A percentile compares a stretch with the other conserved stretches of the same genome.
Conservation (phyloP, 306 rosid genomes). For the Rubus parviflorus region DNA sequence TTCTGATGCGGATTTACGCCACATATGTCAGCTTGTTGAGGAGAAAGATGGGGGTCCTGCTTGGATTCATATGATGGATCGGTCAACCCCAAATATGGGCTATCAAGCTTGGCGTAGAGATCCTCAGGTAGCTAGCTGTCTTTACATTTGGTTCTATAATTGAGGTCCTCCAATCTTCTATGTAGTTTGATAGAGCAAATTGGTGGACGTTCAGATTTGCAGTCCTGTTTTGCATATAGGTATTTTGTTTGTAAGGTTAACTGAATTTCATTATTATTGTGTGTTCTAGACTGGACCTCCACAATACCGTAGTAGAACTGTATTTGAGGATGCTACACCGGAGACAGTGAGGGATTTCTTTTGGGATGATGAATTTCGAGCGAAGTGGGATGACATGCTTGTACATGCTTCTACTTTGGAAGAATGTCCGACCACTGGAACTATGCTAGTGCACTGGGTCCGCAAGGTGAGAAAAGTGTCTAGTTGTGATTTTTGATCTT, state of each 20-base stretch:
- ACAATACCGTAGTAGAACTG: constrained; percentile 52
- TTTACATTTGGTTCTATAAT: neutral
- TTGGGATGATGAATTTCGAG: constrained; percentile 61
- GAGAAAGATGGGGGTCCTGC: constrained; percentile 80
- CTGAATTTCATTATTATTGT: constrained; percentile 17
- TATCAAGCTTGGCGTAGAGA: constrained; percentile 76
- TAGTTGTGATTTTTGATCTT: neutral
- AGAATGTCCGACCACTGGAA: constrained; percentile 52
- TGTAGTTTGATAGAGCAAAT: neutral
- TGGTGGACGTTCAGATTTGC: neutral
- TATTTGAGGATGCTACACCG: constrained; percentile 56
- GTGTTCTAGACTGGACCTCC: constrained; percentile 54
- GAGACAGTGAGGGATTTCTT: constrained; percentile 58
- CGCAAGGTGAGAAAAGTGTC: constrained; percentile 49
- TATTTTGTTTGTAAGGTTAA: neutral
- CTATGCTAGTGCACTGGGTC: constrained; percentile 59
- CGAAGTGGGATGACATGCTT: constrained; percentile 66
- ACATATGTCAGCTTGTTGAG: constrained; percentile 45
- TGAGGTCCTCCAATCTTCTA: neutral
- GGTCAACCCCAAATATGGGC: constrained; percentile 66
- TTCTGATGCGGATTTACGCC: constrained; percentile 47
- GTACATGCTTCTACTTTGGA: constrained; percentile 40
- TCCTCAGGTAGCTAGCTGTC: constrained; percentile 38
- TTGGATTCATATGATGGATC: constrained; percentile 97
- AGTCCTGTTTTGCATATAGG: neutral